Base-by-base conservation (phyloP, 495 filamentous ascomycete genomes). In the Podospora bellae-mahoneyi region DNA sequence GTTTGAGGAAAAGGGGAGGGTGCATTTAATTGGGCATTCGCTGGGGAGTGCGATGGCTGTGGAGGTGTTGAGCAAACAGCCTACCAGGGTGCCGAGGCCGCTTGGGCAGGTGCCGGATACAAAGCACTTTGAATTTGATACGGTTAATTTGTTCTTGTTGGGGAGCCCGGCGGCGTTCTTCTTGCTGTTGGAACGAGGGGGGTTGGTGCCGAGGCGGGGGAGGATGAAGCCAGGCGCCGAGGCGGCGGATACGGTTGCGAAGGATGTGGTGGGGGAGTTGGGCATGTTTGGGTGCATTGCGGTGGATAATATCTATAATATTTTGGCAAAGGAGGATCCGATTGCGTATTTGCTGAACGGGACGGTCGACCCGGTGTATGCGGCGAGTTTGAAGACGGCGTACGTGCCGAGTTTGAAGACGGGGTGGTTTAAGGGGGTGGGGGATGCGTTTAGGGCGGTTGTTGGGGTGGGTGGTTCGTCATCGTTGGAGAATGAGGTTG, bases 131-230 rank as follows among this genome's bases (percentile, higher is more conserved):
- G 90, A 96, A 69, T 99, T 99, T 73, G 87, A 97, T 76, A 96
- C 93, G 0, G 91, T 85, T 66, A 92, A 92, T 69, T 83, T 98
- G 9, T 97, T 97, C 82, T 85, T 96, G 61, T 90, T 90, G 66
- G 95, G 95, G n/a, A 96, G 93, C 66, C 95, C 95, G 0, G 91
- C 89, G 5, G 94, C 90, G 0, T 97, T 99, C 80, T 99, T 99
- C 78, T 78, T 99, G 2, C 82, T 97, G 7, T 84, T 99, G 9
- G 94, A 97, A 70, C 89, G 88, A 79, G 92, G 90, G 26, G 86
- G 81, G 23, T 83, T 97, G n/a, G 78, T 92, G 16, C 95, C 95
- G 15, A 90, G 95, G 16, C 83, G 84, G 67, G 92, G 89, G 26
- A 84, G 89, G 64, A 78, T 87, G 20, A 97, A 97, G 76, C 88